Evolutionary conservation across 148 eudicot species (phyloP), one percentile per base, ranked within the genome.

Genomic region (Rhododendron vialii): DNA sequence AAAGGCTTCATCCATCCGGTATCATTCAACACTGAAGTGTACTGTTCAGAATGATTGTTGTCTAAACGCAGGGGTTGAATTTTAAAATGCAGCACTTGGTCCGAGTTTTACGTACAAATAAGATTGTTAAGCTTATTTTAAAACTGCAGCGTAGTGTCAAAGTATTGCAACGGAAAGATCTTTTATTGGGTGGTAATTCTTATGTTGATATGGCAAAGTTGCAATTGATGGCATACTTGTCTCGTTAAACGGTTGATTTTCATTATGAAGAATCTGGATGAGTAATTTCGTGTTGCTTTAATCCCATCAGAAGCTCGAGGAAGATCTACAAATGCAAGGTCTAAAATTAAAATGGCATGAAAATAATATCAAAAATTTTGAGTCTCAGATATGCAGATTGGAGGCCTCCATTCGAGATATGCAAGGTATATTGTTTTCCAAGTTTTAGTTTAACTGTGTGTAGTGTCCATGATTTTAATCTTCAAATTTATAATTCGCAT

Each of bases 341-440:
- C 83, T 84, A 67, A 91, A 88, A 90, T 88, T 95, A 53, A 96
- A 92, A 84, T 91, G 91, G 80, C 92, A 93, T 57, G 98, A 94
- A 87, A 94, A 93, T 6, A 93, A 93, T 85, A 48, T 94, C 57
- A 92, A 92, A 82, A 84, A 47, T 78, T 84, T 94, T 71, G 93
- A 86, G 88, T 71, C 78, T 85, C 90, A 88, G 82, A 89, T 36
- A 76, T 91, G 88, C 85, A 91, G 86, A 81, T 86, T 94, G 80
- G 98, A 94, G 51, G 95, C 92, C 41, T 85, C 92, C 86, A 93
- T 93, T 88, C 91, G 90, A 24, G 95, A 93, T 86, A 85, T 91
- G 93, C 94, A 94, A 93, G 98, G 98, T 94, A 88, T 47, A 6
- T 13, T 63, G 7, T 53, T 53, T 53, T 53, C 57, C 57, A 15